Percentiles rank a stretch among this genome's conserved stretches.
Conservation (phyloP, 306 rosid genomes). For the Comarum palustre region DNA sequence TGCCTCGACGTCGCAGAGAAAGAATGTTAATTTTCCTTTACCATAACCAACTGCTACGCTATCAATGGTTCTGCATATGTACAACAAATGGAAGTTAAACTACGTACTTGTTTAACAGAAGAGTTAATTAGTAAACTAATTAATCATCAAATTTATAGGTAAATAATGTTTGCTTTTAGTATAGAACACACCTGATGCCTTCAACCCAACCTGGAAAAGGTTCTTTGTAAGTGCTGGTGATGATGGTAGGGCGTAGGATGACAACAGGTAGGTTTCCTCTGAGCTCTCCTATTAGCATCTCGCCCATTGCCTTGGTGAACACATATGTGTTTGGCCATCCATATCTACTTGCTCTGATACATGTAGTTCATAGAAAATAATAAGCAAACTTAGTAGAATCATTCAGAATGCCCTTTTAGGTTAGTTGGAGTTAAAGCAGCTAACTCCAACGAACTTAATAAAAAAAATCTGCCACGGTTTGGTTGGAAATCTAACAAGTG, state of each 20-base stretch:
- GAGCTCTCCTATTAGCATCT: conserved; percentile 51
- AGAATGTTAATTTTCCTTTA: conserved; percentile 64
- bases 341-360: conserved; percentile 50
- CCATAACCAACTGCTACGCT: conserved; percentile 66
- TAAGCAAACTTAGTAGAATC: not conserved
- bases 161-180: not conserved
- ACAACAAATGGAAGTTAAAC: not conserved
- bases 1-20: conserved; percentile 43
- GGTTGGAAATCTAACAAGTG: not conserved
- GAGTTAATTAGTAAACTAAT: not conserved
- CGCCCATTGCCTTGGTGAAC: conserved; percentile 83
- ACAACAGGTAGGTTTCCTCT: conserved; percentile 42
- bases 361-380: not conserved
- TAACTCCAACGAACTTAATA: not conserved
- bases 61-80: conserved; percentile 64
- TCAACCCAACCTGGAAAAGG: conserved; percentile 87
- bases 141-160: not conserved
- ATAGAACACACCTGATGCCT: conserved; percentile 53
- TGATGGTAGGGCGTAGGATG: conserved; percentile 62
- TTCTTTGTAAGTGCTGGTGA: conserved; percentile 73
- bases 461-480: not conserved
- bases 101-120: not conserved
- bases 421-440: not conserved
- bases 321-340: conserved; percentile 94
- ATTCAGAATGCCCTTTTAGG: not conserved